Percentiles rank a stretch among this genome's conserved stretches.
These are phyloP conservation scores for Ogataea salicorniae DNA, from an alignment of 805 yeast genomes.

Conservation along the genomic window DNA sequence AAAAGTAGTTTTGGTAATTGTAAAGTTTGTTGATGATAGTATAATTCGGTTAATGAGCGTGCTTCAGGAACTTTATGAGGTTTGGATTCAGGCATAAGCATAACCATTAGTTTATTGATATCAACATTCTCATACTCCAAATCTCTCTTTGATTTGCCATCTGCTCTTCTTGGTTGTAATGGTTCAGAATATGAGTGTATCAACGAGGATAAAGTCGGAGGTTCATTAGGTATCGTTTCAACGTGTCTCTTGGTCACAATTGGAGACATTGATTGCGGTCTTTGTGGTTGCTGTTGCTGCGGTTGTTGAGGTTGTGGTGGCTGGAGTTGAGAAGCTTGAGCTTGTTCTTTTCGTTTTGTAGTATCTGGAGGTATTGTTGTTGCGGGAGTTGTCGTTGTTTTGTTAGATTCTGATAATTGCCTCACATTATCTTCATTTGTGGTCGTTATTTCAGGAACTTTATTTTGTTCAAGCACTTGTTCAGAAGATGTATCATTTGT, in stretches of 20 bases:
- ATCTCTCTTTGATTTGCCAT: conserved; percentile 27
- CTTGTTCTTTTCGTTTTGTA: not conserved
- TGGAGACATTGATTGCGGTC: not conserved
- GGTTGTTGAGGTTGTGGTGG: conserved; percentile 1
- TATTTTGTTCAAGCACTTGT: too few species aligned
- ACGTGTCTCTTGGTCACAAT: conserved; percentile 10
- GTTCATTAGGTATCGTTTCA: conserved; percentile 19
- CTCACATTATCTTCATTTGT: too few species aligned
- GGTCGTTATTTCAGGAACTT: too few species aligned
- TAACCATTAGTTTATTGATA: conserved; percentile 38
- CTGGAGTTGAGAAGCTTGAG: conserved; percentile 6
- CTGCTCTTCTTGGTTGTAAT: conserved; percentile 22
- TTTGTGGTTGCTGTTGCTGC: conserved; percentile 1
- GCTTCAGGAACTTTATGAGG: conserved; percentile 54
- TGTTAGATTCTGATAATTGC: conserved; percentile 2
- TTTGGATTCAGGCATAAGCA: conserved; percentile 43
- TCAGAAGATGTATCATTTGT: too few species aligned
- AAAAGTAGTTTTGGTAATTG: conserved; percentile 80
- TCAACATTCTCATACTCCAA: conserved; percentile 35
- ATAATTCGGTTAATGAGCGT: conserved; percentile 75
- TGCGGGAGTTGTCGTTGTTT: conserved; percentile 2
- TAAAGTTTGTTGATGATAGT: conserved; percentile 80
- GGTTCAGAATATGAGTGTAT: conserved; percentile 24
- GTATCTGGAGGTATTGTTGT: not conserved
- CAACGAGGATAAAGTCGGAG: conserved; percentile 26